Percentiles rank a stretch among this genome's conserved stretches.
phyloP scores from a whole-genome alignment of 2,329 filamentous ascomycete species.

The Fonsecaea pedrosoi region DNA sequence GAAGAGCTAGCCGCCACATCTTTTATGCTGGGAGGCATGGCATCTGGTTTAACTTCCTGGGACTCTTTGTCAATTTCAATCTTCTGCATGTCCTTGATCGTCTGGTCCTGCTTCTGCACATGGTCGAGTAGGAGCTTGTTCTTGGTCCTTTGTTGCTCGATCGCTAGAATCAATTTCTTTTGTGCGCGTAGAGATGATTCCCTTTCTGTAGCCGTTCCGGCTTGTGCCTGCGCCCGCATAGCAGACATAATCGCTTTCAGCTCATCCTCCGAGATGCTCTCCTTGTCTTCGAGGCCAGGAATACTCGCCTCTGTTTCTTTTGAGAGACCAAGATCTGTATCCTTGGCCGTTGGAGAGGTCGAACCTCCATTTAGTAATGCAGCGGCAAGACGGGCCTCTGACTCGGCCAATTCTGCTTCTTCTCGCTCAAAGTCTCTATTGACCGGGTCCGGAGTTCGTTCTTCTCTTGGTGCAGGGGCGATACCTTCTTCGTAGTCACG shows the following conservation, averaged over 20 bases:
- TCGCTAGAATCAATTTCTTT: conserved; percentile 37
- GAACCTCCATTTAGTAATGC: conserved; percentile 32
- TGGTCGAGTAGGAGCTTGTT: conserved; percentile 35
- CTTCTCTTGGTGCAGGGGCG: conserved; percentile 19
- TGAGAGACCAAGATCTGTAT: conserved; percentile 9
- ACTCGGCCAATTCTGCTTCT: conserved; percentile 36
- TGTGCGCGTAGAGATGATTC: conserved; percentile 36
- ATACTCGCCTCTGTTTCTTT: conserved; percentile 11
- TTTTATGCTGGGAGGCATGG: conserved; percentile 28
- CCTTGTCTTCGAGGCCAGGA: conserved; percentile 14
- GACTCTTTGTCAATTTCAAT: conserved; percentile 18
- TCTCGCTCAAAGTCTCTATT: conserved; percentile 35
- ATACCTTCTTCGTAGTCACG: conserved; percentile 38
- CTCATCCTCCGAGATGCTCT: conserved; percentile 38
- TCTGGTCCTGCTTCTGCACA: conserved; percentile 35
- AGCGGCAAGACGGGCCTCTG: conserved; percentile 38
- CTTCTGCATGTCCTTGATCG: conserved; percentile 35
- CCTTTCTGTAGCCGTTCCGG: conserved; percentile 34
- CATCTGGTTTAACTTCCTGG: conserved; percentile 16
- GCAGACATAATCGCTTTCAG: conserved; percentile 41
- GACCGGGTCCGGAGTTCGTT: conserved; percentile 17
- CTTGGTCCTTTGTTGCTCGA: conserved; percentile 37
- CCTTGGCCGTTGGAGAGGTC: background rate
- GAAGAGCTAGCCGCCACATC: conserved; percentile 9
- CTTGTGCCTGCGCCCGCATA: conserved; percentile 39